A percentile compares a stretch with the other conserved stretches of the same genome.
Evolutionary conservation across 176 grass and related monocot species (phyloP).

Genomic region (Poa pratensis): DNA sequence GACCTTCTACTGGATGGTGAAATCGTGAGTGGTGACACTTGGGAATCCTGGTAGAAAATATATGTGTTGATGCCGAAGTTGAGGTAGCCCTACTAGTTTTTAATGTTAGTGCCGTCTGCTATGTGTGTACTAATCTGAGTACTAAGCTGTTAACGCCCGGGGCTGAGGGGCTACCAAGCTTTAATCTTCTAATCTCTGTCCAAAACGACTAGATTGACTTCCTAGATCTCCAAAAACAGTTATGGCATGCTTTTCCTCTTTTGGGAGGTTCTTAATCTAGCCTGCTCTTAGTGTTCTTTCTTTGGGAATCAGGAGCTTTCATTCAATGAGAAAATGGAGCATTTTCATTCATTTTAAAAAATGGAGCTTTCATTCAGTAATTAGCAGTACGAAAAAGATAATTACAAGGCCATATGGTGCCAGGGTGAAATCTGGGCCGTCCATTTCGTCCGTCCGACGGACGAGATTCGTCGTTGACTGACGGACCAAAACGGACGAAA

Average conservation of each 20-base stretch:
- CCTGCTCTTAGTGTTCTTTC: not conserved
- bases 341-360: not conserved
- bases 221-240: not conserved
- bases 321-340: not conserved
- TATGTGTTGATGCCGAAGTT: not conserved
- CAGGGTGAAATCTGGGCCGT: no score
- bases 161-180: not conserved
- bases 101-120: not conserved
- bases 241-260: not conserved
- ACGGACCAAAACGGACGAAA: no score
- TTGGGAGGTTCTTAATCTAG: not conserved
- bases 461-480: no score
- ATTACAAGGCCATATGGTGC: no score
- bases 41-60: not conserved
- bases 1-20: not conserved
- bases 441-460: no score
- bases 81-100: not conserved
- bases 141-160: not conserved
- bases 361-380: not conserved
- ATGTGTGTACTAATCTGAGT: no score
- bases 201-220: constrained; percentile 26
- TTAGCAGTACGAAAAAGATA: no score
- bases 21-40: not conserved
- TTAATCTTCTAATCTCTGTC: not conserved
- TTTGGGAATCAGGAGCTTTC: not conserved